Base-by-base conservation (phyloP, 2,329 filamentous ascomycete genomes). In the Verticillium klebahnii region DNA sequence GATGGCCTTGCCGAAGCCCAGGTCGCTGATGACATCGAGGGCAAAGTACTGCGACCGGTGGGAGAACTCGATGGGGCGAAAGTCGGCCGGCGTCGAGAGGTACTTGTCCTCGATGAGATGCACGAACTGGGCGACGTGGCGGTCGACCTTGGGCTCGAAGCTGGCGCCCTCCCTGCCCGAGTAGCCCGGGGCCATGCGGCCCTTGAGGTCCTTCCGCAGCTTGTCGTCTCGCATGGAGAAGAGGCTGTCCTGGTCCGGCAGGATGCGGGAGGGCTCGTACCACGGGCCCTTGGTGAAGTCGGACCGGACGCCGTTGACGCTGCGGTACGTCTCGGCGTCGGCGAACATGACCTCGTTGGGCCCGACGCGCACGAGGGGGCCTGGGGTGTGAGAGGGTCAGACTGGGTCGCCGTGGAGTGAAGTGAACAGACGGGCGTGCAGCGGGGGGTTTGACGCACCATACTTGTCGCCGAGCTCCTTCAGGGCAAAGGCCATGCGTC, bases 1-100 rank as follows among this genome's bases (percentile, higher is more conserved):
- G 54, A 72, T 68, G 1, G 67, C 61, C 32, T 69, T 45, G 34
- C 71, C 70, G 45, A 68, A 72, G 0, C 67, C 67, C 11, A 72
- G 58, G 6, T 66, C 60, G 17, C 68, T 70, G 58, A 73, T 67
- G 17, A 67, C 66, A 45, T 73, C 71, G n/a, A 73, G 62, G 0
- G 65, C 60, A 29, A 67, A 65, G 60, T 61, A 67, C 23, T 62
- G 62, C 2, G 64, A 55, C 3, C 60, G 62, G 4, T 58, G 60
- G 3, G 64, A 58, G 17, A 65, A 60, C 34, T 65, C 64, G 8
- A 65, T 62, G 17, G 64, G 64, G n/a, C 58, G 60, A 2, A 55
- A 65, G 1, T 59, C 58, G 3, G 12, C 36, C 2, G 23, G n/a
- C 0, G 60, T 45, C 4, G 64, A 65, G 3, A 64, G 2, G 58